Percentiles rank a stretch among this genome's conserved stretches.
Evolutionary conservation across 768 basidiomycete species (phyloP).

Genomic region (Podaxis sp.): DNA sequence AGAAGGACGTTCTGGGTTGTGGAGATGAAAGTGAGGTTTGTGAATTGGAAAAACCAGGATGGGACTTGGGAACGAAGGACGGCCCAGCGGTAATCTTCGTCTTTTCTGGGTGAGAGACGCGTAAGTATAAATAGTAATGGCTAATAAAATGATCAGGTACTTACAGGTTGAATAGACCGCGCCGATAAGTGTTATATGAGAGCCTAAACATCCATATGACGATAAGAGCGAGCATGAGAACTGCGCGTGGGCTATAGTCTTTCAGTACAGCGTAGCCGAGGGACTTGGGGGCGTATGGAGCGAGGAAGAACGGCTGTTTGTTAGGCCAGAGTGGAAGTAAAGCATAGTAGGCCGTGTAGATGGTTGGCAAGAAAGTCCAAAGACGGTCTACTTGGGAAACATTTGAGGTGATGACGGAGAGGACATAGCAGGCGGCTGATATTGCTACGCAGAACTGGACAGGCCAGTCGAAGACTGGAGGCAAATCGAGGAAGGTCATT

Average conservation of each 20-base stretch:
- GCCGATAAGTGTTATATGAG: constrained; percentile 78
- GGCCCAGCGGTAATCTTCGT: constrained; percentile 93
- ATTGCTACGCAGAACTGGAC: constrained; percentile 54
- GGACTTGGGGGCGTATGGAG: constrained; percentile 55
- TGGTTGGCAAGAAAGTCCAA: constrained; percentile 75
- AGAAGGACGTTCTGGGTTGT: constrained; percentile 80
- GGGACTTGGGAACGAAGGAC: constrained; percentile 59
- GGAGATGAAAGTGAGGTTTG: constrained; percentile 68
- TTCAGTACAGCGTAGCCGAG: constrained; percentile 36
- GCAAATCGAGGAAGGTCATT: constrained; percentile 28
- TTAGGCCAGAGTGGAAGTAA: constrained; percentile 62
- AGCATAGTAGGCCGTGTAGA: constrained; percentile 83
- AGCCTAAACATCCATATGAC: constrained; percentile 70
- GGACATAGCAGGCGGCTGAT: constrained; percentile 49
- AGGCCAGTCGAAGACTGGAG: constrained; percentile 56
- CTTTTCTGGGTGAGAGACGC: constrained; percentile 42
- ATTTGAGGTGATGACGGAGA: constrained; percentile 70
- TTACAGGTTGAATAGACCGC: constrained; percentile 77
- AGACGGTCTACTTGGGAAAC: constrained; percentile 87
- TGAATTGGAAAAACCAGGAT: constrained; percentile 42
- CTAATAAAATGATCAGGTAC: constrained; percentile 20
- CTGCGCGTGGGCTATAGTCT: constrained; percentile 66
- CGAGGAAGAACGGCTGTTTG: constrained; percentile 37
- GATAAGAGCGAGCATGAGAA: constrained; percentile 71
- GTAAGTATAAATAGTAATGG: neutral